A percentile compares a stretch with the other conserved stretches of the same genome.
phyloP scores from a whole-genome alignment of 495 filamentous ascomycete species.

The Astrocystis sublimbata region DNA sequence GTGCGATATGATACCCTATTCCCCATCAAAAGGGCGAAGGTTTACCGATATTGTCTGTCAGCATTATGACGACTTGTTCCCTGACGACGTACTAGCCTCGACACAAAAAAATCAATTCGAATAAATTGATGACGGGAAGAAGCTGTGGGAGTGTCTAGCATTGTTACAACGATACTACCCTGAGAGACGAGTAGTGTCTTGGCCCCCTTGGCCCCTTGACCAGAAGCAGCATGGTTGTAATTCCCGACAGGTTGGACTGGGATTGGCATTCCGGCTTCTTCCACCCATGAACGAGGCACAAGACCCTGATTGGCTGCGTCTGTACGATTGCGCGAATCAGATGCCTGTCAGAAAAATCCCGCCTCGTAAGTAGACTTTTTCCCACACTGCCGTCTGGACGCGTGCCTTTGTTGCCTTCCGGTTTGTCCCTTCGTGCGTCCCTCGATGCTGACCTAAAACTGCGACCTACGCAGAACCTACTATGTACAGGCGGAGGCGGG shows the following conservation, averaged over 20 bases:
- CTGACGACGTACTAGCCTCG: not conserved
- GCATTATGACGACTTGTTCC: not conserved
- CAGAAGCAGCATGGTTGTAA: not conserved
- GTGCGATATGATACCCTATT: too few species aligned
- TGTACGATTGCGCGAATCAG: slow-evolving; percentile 1
- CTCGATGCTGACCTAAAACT: not conserved
- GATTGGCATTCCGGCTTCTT: slow-evolving; percentile 19
- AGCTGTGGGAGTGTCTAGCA: not conserved
- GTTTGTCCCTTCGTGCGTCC: slow-evolving; percentile 13
- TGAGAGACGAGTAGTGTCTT: too few species aligned
- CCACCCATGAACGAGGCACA: not conserved
- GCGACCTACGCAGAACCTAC: not conserved
- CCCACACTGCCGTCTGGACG: slow-evolving; percentile 1
- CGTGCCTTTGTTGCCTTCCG: slow-evolving; percentile 16
- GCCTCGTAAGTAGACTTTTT: not conserved
- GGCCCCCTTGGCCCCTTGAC: not conserved
- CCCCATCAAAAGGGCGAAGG: too few species aligned
- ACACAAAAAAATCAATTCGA: not conserved
- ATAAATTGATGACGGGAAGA: not conserved
- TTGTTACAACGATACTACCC: too few species aligned
- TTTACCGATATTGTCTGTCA: not conserved
- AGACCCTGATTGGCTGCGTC: slow-evolving; percentile 4
- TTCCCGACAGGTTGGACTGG: slow-evolving; percentile 16
- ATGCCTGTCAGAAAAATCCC: not conserved
- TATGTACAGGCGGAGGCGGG: not conserved